Conservation (phyloP, 768 basidiomycete genomes). For the Russula sp. region DNA sequence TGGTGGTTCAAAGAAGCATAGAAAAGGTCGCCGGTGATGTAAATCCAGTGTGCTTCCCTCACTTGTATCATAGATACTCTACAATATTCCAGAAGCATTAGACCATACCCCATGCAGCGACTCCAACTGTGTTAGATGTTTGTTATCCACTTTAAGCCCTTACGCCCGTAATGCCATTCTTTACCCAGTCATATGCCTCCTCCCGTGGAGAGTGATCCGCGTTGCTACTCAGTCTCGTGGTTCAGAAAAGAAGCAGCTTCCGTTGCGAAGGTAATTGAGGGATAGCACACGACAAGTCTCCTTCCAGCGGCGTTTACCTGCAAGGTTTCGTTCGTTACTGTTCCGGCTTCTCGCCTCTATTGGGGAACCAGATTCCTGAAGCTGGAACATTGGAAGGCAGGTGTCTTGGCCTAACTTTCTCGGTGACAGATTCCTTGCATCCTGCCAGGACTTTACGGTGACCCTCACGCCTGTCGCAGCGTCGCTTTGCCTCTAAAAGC, state of each 20-base stretch:
- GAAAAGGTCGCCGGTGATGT: conserved; percentile 30
- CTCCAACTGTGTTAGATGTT: neutral
- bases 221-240: neutral
- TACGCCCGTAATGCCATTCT: neutral
- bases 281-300: neutral
- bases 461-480: no score
- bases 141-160: neutral
- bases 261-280: neutral
- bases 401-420: no score
- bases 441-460: no score
- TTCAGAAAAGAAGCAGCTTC: neutral
- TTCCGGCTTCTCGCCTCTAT: neutral
- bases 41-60: neutral
- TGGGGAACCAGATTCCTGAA: no score
- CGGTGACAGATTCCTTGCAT: no score
- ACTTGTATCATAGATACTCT: conserved; percentile 9
- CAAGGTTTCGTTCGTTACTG: no score
- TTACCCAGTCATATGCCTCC: neutral
- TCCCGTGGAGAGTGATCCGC: neutral
- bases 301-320: neutral
- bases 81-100: conserved; percentile 1
- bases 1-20: conserved; percentile 43
- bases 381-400: no score
- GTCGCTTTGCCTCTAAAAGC: no score
- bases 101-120: neutral